A percentile compares a stretch with the other conserved stretches of the same genome.
Conservation (phyloP, 441 rosid genomes). For the Raphanus hybrid region DNA sequence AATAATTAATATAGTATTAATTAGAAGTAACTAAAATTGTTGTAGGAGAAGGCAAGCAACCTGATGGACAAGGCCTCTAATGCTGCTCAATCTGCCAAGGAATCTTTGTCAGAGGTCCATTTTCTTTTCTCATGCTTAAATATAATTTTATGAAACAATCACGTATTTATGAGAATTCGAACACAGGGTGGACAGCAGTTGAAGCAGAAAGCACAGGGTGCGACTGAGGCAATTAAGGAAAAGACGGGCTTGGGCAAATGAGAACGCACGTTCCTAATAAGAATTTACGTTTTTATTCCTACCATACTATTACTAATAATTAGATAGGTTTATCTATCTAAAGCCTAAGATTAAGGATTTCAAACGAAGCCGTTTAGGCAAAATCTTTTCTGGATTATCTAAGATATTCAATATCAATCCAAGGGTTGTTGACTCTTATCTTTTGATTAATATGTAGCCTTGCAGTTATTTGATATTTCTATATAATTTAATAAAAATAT, state of each 20-base stretch:
- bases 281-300: slow-evolving; percentile 2
- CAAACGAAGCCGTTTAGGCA: slow-evolving; percentile 24
- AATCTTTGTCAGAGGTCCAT: slow-evolving; percentile 62
- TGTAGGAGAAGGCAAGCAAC: slow-evolving; percentile 69
- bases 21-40: slow-evolving; percentile 13
- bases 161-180: slow-evolving; percentile 5
- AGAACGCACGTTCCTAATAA: slow-evolving; percentile 33
- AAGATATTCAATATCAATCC: slow-evolving; percentile 2
- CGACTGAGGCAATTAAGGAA: slow-evolving; percentile 64
- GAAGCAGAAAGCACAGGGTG: slow-evolving; percentile 64
- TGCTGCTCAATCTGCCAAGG: slow-evolving; percentile 74
- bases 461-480: neutral
- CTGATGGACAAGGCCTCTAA: slow-evolving; percentile 62
- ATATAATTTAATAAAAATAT: neutral
- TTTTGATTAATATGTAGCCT: slow-evolving; percentile 30
- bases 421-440: slow-evolving; percentile 7
- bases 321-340: slow-evolving; percentile 36
- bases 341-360: slow-evolving; percentile 16
- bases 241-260: slow-evolving; percentile 74
- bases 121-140: neutral
- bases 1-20: neutral
- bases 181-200: slow-evolving; percentile 44
- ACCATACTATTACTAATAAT: slow-evolving; percentile 20
- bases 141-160: neutral
- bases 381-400: neutral